These are phyloP conservation scores for Colletotrichum camelliae DNA, from an alignment of 2,329 filamentous ascomycete genomes.

Conservation along the genomic window DNA sequence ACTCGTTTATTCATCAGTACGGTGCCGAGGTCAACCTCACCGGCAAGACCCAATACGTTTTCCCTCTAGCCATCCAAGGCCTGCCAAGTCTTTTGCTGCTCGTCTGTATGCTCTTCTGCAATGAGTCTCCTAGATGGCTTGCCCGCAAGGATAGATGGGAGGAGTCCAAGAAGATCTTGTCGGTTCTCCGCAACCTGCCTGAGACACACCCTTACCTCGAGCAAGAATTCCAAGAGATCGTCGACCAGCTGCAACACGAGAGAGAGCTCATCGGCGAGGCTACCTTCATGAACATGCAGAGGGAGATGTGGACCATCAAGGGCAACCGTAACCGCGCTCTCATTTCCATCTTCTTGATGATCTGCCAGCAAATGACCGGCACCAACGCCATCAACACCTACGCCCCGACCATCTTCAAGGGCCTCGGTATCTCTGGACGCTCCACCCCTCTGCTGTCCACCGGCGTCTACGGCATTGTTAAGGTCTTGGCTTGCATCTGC, in stretches of 20 bases:
- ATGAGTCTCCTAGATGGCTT: conserved; percentile 69
- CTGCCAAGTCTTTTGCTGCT: conserved; percentile 66
- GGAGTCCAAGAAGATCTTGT: conserved; percentile 59
- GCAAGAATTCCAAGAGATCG: conserved; percentile 61
- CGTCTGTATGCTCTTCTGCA: conserved; percentile 64
- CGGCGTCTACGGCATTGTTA: conserved; percentile 68
- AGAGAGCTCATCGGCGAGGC: conserved; percentile 52
- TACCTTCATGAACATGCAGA: conserved; percentile 57
- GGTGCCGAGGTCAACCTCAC: conserved; percentile 44
- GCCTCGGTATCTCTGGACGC: conserved; percentile 46
- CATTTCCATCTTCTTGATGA: conserved; percentile 60
- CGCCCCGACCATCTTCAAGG: conserved; percentile 37
- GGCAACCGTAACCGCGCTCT: conserved; percentile 63
- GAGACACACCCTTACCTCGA: conserved; percentile 58
- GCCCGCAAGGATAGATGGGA: conserved; percentile 71
- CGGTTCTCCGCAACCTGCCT: conserved; percentile 60
- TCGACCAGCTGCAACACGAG: conserved; percentile 61
- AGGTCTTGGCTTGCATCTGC: conserved; percentile 60
- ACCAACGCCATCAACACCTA: conserved; percentile 42
- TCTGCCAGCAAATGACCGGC: conserved; percentile 72
- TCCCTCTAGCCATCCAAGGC: conserved; percentile 68
- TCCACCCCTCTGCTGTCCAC: conserved; percentile 63
- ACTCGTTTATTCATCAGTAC: conserved; percentile 31
- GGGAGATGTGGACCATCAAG: conserved; percentile 64
- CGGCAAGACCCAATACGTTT: conserved; percentile 24